Base-by-base conservation (phyloP, 225 moss, liverwort and hornwort genomes). In the Sphagnum tenellum region DNA sequence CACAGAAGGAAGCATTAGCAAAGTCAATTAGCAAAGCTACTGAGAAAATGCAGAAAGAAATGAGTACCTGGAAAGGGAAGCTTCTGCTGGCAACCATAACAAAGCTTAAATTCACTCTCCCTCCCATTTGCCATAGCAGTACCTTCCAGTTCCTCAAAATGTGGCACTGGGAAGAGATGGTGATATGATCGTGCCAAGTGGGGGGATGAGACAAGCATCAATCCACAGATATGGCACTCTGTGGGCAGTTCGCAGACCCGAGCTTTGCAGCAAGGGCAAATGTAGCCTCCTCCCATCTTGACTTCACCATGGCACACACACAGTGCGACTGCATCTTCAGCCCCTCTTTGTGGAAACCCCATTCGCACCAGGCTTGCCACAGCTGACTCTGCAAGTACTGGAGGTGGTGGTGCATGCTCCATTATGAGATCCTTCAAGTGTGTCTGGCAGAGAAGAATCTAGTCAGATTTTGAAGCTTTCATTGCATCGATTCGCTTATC, bases 391-490 rank as follows among this genome's bases (percentile, higher is more conserved):
- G 93, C 93, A 69, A 90, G 78, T 64, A 89, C 89, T 67, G 98
- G 90, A 9, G 93, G 93, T 11, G 98, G 98, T 63, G 98, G 98
- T 49, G 98, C 98, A 66, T 98, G 98, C 74, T 98, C 98, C 75
- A 98, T 77, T 55, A 98, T 72, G 56, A 98, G 72, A 59, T 98
- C 98, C 68, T 88, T 93, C 84, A 98, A 79, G 60, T 98, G 93
- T 7, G 81, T 74, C 98, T 98, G 70, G 50, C 10, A 48, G 48
- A 29, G 52, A 59, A 29, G 29, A 29, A 29, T 29, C 29, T 29
- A 29, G 29, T 29, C 29, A 29, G 29, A 29, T 29, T 29, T 29
- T 29, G 29, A 29, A 29, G 29, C 29, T 29, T 29, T 29, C 29
- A 29, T 29, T 29, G 29, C 29, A 29, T 29, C 29, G 29, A 29